phyloP scores from a whole-genome alignment of 805 yeast species.

The Candida manassasensis region DNA sequence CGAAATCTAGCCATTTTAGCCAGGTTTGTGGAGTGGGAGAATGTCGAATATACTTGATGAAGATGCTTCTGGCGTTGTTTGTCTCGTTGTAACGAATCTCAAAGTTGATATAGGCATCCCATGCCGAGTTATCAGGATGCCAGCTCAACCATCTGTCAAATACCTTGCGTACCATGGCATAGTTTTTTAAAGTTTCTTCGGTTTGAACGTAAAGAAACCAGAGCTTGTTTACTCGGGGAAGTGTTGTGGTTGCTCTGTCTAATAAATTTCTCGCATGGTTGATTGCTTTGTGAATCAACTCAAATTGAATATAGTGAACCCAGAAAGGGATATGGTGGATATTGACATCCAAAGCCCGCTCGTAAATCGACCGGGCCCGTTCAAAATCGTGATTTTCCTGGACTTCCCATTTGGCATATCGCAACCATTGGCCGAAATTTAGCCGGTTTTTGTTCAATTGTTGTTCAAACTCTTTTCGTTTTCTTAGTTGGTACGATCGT shows the following conservation, averaged over 20 bases:
- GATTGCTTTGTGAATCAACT: conserved; percentile 63
- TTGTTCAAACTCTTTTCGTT: conserved; percentile 77
- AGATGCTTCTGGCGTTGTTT: conserved; percentile 55
- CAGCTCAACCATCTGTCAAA: conserved; percentile 79
- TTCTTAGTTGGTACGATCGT: conserved; percentile 66
- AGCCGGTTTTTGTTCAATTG: conserved; percentile 81
- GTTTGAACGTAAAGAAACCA: conserved; percentile 83
- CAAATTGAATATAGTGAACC: conserved; percentile 78
- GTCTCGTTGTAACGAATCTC: conserved; percentile 61
- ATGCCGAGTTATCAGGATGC: conserved; percentile 64
- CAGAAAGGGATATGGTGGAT: conserved; percentile 76
- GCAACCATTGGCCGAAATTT: conserved; percentile 82
- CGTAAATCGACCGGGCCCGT: conserved; percentile 83
- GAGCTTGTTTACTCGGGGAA: conserved; percentile 79
- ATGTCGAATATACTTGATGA: conserved; percentile 44
- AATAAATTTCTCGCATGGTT: conserved; percentile 87
- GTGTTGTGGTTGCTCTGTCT: conserved; percentile 65
- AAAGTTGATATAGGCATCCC: conserved; percentile 71
- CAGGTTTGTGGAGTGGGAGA: conserved; percentile 47
- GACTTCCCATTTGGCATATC: conserved; percentile 86
- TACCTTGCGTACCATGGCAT: conserved; percentile 55
- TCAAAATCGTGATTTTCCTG: conserved; percentile 67
- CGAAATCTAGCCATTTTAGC: conserved; percentile 74
- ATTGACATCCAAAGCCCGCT: conserved; percentile 78
- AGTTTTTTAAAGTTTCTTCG: conserved; percentile 72